These are phyloP conservation scores for Xylaria polymorpha DNA, from an alignment of 2,329 filamentous ascomycete species.

Conservation along the genomic window DNA sequence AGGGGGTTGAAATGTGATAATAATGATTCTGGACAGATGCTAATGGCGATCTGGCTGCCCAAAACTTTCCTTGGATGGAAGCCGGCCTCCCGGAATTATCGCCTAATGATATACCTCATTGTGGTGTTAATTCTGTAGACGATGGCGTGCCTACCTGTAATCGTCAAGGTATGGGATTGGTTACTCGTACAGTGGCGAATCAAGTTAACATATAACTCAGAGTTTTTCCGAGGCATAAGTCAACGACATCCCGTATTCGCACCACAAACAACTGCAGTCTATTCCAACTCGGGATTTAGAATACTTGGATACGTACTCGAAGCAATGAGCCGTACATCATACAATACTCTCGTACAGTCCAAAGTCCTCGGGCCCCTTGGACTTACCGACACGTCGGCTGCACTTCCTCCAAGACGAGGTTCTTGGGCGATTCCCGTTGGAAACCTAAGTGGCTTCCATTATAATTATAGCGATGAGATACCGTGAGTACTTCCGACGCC, in stretches of 20 bases:
- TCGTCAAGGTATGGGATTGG: constrained; percentile 21
- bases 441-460: constrained; percentile 12
- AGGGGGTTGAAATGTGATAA: background rate
- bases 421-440: constrained; percentile 29
- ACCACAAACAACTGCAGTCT: constrained; percentile 23
- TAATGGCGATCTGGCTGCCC: constrained; percentile 18
- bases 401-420: constrained; percentile 2
- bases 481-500: constrained; percentile 18
- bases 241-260: constrained; percentile 27
- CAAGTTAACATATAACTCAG: constrained; percentile 7
- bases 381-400: constrained; percentile 20
- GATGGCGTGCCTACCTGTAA: constrained; percentile 5
- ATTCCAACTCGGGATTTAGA: constrained; percentile 29
- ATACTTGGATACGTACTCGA: constrained; percentile 31
- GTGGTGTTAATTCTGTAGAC: background rate
- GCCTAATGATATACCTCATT: constrained; percentile 18
- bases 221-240: constrained; percentile 22
- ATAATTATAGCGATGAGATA: constrained; percentile 22
- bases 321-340: constrained; percentile 20
- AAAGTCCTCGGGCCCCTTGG: constrained; percentile 18
- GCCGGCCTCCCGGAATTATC: constrained; percentile 25
- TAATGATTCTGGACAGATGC: constrained; percentile 17
- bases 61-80: constrained; percentile 23
- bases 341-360: constrained; percentile 18
- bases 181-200: background rate